Base-by-base conservation (phyloP, 768 basidiomycete species). In the Cyclocybe cylindracea region DNA sequence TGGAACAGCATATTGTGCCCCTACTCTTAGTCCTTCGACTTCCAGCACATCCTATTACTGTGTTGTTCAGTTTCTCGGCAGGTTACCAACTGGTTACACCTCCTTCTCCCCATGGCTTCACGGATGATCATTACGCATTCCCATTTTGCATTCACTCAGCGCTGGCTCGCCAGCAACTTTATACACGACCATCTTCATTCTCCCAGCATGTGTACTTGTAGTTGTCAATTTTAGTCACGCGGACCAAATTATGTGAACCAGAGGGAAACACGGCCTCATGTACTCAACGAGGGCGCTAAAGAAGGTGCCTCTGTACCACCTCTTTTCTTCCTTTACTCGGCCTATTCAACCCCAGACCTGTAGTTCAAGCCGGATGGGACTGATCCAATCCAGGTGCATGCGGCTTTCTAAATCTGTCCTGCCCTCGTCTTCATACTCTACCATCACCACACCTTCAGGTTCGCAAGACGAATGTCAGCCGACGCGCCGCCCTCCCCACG, bases 401-500 rank as follows among this genome's bases (percentile, higher is more conserved):
- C 46, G 29, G 14, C 10, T 13, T 37, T 31, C 36, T 45, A n/a
- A 34, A 10, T 34, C 32, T 32, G 19, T 45, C 19, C 8, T 45
- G 9, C 19, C 13, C 14, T 34, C 36, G 14, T 51, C 42, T 51
- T 44, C 42, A 44, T 45, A 31, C 10, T 48, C 46, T n/a, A 31
- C 46, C 2, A 33, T 37, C 14, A 36, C 46, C 5, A 24, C 24
- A 24, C 24, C 44, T 39, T 18, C 35, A 45, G 24, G 13, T 13
- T 33, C 31, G 34, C 11, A 33, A 48, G 38, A 34, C 8, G 18
- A 35, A 62, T 60, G 61, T 55, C 58, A 36, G 40, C 38, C 36
- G 57, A 54, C 40, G 49, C 2, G 32, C 44, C 39, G 47, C 52
- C 48, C 5, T 44, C 51, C 1, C 48, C 44, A 49, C 50, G 48